Evolutionary conservation across 352 stramenopile species (phyloP), one percentile per base, ranked within the genome.

Genomic region (Sclerospora graminicola): DNA sequence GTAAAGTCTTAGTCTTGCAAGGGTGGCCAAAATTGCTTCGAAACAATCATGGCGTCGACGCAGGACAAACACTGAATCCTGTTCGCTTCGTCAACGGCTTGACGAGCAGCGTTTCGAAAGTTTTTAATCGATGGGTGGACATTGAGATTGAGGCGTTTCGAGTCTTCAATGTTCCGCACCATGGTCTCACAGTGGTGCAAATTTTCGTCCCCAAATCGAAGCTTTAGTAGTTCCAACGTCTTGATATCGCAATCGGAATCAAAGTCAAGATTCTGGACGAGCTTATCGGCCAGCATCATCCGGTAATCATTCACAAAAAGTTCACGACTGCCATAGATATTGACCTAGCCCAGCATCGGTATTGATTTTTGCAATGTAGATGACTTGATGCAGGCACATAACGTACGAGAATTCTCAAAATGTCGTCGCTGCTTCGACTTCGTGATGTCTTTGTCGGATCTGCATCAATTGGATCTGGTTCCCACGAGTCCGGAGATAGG

Each of bases 221-320:
- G 59, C 55, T 98, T 99, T 5, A 99, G 74, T 15, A 99, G 59
- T 57, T 99, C 95, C 0, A 98, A 59, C 31, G 95, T 99, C 54
- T 96, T 86, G 7, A 89, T 82, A 41, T 97, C 82, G 14, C 82
- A 74, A 54, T 98, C 94, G 0, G 93, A 98, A 53, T 97, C 73
- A 55, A 93, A 98, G 29, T 95, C 76, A 5, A 94, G 60, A 58
- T 96, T 97, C 8, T 83, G 67, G 10, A 98, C 68, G 14, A 98
- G 63, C 50, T 98, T 98, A 57, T 98, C 94, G 0, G 94, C 94
- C 19, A 99, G 69, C 89, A 98, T 97, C 50, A 97, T 75, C 15
- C 95, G 71, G 58, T 98, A 99, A 63, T 99, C 96, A 65, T 96
- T 96, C n/a, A 98, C 93, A 66, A 99, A 99, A 11, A 98, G 58